phyloP scores from a whole-genome alignment of 306 rosid genomes.

The Ochetophila trinervis region DNA sequence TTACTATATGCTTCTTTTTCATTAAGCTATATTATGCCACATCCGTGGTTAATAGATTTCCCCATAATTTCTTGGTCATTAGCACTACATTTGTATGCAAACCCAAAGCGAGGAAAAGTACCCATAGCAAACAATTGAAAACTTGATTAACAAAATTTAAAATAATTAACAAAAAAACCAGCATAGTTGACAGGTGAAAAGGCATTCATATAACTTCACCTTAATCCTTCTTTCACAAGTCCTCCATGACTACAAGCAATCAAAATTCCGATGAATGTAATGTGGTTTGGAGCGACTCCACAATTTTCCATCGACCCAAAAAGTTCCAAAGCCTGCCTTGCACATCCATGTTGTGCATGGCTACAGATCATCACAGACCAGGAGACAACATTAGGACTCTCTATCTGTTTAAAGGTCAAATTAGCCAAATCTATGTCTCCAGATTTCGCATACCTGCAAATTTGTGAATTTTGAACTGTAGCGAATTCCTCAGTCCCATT shows the following conservation, averaged over 20 bases:
- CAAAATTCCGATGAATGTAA: slow-evolving; percentile 50
- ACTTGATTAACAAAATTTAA: background rate
- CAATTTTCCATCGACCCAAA: slow-evolving; percentile 43
- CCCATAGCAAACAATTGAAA: background rate
- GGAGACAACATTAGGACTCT: slow-evolving; percentile 49
- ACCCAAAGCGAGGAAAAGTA: background rate
- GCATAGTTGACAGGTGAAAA: background rate
- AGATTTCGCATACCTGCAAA: slow-evolving; percentile 60
- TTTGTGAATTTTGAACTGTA: slow-evolving; percentile 46
- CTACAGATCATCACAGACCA: slow-evolving; percentile 59
- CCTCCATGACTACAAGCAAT: slow-evolving; percentile 69
- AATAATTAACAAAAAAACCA: background rate
- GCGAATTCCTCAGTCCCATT: slow-evolving; percentile 33
- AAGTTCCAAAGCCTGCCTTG: slow-evolving; percentile 40
- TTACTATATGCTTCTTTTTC: background rate
- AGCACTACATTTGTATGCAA: background rate
- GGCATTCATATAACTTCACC: background rate
- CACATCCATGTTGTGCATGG: slow-evolving; percentile 55
- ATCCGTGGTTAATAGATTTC: background rate
- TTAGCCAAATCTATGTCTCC: slow-evolving; percentile 46
- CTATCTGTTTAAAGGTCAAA: slow-evolving; percentile 40
- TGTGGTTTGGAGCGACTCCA: slow-evolving; percentile 44
- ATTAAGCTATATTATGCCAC: background rate
- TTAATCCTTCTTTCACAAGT: slow-evolving; percentile 47
- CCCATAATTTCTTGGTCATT: background rate